A percentile compares a stretch with the other conserved stretches of the same genome.
Conservation (phyloP, 1,284 basidiomycete species). For the Ustilago crameri region DNA sequence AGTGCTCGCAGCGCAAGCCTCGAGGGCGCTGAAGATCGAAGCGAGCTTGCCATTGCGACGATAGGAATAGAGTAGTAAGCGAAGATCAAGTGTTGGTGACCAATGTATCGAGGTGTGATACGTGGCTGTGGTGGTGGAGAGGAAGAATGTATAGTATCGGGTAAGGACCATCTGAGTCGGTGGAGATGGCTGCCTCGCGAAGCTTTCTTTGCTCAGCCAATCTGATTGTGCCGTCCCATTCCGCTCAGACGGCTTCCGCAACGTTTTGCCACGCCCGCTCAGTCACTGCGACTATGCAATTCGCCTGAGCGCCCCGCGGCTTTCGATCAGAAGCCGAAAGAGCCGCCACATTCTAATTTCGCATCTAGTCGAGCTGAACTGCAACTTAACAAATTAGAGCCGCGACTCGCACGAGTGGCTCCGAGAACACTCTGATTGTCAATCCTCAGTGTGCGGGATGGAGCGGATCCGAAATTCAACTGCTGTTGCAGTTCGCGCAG, state of each 20-base stretch:
- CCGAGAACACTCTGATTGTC: no score
- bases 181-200: no score
- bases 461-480: no score
- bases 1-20: conserved; percentile 37
- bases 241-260: not conserved
- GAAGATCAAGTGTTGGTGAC: not conserved
- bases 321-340: not conserved
- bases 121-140: no score
- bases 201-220: not conserved
- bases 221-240: not conserved
- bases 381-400: not conserved
- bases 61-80: not conserved
- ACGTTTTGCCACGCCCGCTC: not conserved
- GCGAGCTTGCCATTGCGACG: conserved; percentile 26
- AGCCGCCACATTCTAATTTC: not conserved
- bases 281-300: no score
- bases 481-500: no score
- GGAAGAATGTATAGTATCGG: no score
- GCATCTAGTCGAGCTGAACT: not conserved
- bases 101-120: no score
- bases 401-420: conserved; percentile 1
- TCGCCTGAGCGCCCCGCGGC: not conserved
- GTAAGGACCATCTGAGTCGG: no score
- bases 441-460: no score
- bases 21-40: conserved; percentile 34